Evolutionary conservation across 176 grass and related monocot genomes (phyloP).

Genomic region (Luzula sylvatica): DNA sequence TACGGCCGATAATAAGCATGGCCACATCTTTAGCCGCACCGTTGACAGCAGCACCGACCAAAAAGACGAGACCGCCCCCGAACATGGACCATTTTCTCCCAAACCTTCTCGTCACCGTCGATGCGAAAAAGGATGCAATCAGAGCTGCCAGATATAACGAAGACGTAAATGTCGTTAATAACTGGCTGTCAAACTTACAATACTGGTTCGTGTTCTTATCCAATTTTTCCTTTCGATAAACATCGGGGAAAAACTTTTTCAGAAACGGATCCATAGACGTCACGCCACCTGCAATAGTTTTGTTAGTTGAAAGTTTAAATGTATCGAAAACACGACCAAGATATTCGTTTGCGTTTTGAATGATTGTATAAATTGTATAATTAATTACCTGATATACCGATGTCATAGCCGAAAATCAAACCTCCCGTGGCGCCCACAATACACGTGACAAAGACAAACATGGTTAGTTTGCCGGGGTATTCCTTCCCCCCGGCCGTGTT

Average conservation of each 20-base stretch:
- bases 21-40: constrained; percentile 23
- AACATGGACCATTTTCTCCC: constrained; percentile 48
- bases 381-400: constrained; percentile 24
- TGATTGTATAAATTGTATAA: background rate
- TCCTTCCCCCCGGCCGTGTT: constrained; percentile 15
- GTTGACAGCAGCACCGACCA: constrained; percentile 32
- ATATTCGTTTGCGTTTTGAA: background rate
- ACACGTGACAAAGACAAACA: constrained; percentile 22
- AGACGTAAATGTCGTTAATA: constrained; percentile 34
- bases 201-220: constrained; percentile 25
- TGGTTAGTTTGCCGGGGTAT: constrained; percentile 27
- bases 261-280: constrained; percentile 28
- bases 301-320: background rate
- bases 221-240: constrained; percentile 23
- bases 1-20: constrained; percentile 41
- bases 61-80: constrained; percentile 29
- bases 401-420: constrained; percentile 31
- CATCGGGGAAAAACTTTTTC: constrained; percentile 30
- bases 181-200: constrained; percentile 44
- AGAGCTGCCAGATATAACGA: constrained; percentile 41
- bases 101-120: constrained; percentile 21
- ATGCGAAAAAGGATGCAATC: constrained; percentile 33
- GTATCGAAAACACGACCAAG: background rate
- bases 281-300: constrained; percentile 21
- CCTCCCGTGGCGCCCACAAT: constrained; percentile 27